Conservation (phyloP, 768 basidiomycete genomes). For the Termitomyces titanicus region DNA sequence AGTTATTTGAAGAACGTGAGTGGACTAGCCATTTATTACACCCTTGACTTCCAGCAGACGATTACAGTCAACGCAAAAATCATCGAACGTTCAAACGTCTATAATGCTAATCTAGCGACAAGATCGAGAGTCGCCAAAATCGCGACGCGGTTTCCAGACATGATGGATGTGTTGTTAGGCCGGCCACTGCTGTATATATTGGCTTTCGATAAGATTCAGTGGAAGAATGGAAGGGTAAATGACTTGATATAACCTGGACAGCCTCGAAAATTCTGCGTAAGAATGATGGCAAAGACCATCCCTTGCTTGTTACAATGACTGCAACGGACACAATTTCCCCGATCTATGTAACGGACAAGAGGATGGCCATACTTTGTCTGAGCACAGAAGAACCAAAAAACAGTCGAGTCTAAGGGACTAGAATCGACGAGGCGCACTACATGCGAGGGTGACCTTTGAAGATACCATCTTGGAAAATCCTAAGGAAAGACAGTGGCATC, state of each 20-base stretch:
- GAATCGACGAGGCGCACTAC: background rate
- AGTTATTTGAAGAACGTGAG: background rate
- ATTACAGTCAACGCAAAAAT: background rate
- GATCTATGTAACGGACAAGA: background rate
- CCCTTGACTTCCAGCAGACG: background rate
- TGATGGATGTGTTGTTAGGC: constrained; percentile 8
- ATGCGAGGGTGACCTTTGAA: constrained; percentile 21
- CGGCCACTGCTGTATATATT: too few species aligned
- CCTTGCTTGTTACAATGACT: constrained; percentile 46
- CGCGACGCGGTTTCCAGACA: constrained; percentile 13
- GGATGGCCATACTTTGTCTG: constrained; percentile 25
- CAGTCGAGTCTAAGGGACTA: constrained; percentile 24
- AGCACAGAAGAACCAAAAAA: constrained; percentile 56
- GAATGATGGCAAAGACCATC: constrained; percentile 58
- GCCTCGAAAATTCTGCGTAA: constrained; percentile 39
- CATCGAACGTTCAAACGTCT: too few species aligned
- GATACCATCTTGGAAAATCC: constrained; percentile 31
- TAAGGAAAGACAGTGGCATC: constrained; percentile 31
- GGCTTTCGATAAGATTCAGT: too few species aligned
- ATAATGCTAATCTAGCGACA: constrained; percentile 19
- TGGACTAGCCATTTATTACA: constrained; percentile 13
- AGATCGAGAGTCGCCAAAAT: constrained; percentile 16
- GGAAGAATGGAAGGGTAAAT: too few species aligned
- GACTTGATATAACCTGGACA: constrained; percentile 6
- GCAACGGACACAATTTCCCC: background rate